phyloP scores from a whole-genome alignment of 306 rosid genomes.

The Citrullus amarus region DNA sequence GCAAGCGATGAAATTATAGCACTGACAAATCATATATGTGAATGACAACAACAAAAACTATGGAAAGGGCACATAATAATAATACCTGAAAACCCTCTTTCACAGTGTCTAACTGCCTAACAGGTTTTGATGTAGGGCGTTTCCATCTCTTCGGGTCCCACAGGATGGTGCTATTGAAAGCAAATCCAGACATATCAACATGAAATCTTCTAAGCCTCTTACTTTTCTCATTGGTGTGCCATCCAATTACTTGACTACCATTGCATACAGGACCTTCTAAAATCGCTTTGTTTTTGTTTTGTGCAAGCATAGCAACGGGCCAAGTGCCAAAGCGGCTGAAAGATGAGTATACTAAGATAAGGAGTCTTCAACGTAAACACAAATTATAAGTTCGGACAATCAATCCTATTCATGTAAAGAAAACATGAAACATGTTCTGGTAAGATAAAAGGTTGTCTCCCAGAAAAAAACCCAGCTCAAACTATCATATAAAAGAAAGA shows the following conservation, averaged over 20 bases:
- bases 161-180: conserved; percentile 88
- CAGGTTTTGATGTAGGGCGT: conserved; percentile 49
- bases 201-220: conserved; percentile 87
- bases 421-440: background rate
- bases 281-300: conserved; percentile 88
- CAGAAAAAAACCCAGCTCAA: background rate
- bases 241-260: conserved; percentile 82
- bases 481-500: background rate
- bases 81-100: conserved; percentile 97
- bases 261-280: conserved; percentile 97
- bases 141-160: conserved; percentile 95
- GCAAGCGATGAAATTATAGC: conserved; percentile 12
- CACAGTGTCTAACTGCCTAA: conserved; percentile 75
- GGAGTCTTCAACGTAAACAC: conserved; percentile 1
- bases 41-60: background rate
- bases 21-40: background rate
- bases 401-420: background rate
- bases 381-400: background rate
- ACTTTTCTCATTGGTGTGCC: conserved; percentile 96
- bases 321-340: conserved; percentile 86
- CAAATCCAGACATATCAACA: conserved; percentile 99
- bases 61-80: background rate
- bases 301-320: conserved; percentile 98
- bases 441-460: background rate
- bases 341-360: conserved; percentile 20